Evolutionary conservation across 805 yeast genomes (phyloP).

Genomic region (Pichia exigua): DNA sequence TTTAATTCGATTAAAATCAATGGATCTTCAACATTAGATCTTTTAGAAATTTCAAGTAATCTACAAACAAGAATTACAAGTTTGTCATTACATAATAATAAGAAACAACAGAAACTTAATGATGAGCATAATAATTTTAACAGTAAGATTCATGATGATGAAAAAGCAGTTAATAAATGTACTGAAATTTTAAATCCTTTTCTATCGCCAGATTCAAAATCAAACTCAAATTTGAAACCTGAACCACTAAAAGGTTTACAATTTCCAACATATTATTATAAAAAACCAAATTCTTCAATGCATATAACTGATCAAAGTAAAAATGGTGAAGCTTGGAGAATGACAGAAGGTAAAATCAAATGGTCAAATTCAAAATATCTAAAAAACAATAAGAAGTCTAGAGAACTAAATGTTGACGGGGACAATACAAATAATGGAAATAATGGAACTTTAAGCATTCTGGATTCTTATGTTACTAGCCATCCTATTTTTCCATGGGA

Average conservation of each 20-base stretch:
- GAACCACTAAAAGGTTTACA: not conserved
- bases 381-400: not conserved
- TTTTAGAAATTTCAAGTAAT: conserved; percentile 18
- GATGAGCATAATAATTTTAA: not conserved
- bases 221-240: not conserved
- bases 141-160: not conserved
- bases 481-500: conserved; percentile 35
- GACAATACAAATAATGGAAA: not conserved
- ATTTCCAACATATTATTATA: conserved; percentile 22
- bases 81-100: not conserved
- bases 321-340: conserved; percentile 29
- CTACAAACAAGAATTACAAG: conserved; percentile 13
- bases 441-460: not conserved
- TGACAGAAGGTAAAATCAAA: conserved; percentile 19
- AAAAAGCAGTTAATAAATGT: not conserved
- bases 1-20: conserved; percentile 16
- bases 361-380: conserved; percentile 10
- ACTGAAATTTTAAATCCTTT: conserved; percentile 4
- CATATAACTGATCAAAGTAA: conserved; percentile 13
- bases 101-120: not conserved
- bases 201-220: conserved; percentile 1
- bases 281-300: conserved; percentile 9
- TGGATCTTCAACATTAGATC: conserved; percentile 12
- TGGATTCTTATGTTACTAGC: conserved; percentile 18
- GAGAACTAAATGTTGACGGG: not conserved